These are phyloP conservation scores for Tolypocladium tundrense DNA, from an alignment of 2,329 filamentous ascomycete genomes.

Conservation along the genomic window DNA sequence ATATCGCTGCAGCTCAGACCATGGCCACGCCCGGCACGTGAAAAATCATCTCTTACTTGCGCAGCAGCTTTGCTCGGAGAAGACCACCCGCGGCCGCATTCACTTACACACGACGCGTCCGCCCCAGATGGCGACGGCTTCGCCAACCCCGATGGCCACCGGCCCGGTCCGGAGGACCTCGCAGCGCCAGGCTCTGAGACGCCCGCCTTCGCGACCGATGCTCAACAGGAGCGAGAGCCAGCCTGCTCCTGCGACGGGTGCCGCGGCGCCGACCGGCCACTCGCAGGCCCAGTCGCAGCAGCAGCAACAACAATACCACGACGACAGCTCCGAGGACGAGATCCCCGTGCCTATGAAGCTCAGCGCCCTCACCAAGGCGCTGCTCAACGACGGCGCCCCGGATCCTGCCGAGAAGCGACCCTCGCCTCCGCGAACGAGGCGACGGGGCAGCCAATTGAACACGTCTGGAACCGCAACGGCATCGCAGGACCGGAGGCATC, in stretches of 20 bases:
- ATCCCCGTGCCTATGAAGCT: slow-evolving; percentile 87
- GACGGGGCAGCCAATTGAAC: slow-evolving; percentile 37
- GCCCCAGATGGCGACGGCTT: slow-evolving; percentile 38
- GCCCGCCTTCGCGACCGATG: slow-evolving; percentile 35
- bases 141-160: slow-evolving; percentile 46
- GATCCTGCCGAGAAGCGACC: slow-evolving; percentile 27
- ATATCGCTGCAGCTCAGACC: slow-evolving; percentile 16
- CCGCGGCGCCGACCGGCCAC: slow-evolving; percentile 19
- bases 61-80: background rate
- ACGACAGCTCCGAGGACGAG: slow-evolving; percentile 92
- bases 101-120: slow-evolving; percentile 8
- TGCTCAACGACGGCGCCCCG: slow-evolving; percentile 57
- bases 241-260: slow-evolving; percentile 18
- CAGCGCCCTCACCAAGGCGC: slow-evolving; percentile 81
- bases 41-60: slow-evolving; percentile 20
- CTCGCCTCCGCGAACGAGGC: slow-evolving; percentile 37
- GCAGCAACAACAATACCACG: slow-evolving; percentile 38
- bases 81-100: background rate
- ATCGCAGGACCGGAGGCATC: slow-evolving; percentile 32
- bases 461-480: slow-evolving; percentile 29
- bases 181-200: slow-evolving; percentile 43
- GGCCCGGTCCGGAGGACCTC: slow-evolving; percentile 42
- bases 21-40: slow-evolving; percentile 31
- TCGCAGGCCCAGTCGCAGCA: slow-evolving; percentile 13
- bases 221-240: slow-evolving; percentile 36